Evolutionary conservation across 768 basidiomycete species (phyloP), one percentile per base, ranked within the genome.

Genomic region (Boletus pseudopeckii): DNA sequence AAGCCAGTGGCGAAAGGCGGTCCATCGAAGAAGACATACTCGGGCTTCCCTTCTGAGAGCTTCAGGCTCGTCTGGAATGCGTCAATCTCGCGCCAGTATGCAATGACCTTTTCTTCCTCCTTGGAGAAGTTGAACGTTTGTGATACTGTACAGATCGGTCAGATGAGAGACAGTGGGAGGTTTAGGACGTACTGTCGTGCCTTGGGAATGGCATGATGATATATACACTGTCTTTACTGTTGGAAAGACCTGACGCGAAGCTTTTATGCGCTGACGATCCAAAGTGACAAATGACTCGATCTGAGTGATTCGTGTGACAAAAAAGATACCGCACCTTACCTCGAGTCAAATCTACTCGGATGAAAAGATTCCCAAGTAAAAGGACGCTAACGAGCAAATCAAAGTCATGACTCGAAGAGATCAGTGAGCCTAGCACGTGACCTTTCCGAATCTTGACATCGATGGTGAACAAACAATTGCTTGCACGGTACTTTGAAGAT

Each of bases 1-100:
- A 95, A 75, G 41, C 97, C 97, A 2, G 96, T 98, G 0, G 96
- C 96, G 64, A 98, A 98, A 0, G 96, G 96, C 3, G 94, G 94
- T 5, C 95, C 95, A 70, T 98, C 97, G 74, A 93, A 98, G 77
- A 99, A 99, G 22, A 93, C 84, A 70, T 79, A 99, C 65, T 90
- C 85, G 17, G 94, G 93, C 37, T 86, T 80, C 4, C 94, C 94
- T 67, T 96, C 88, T 0, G 92, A 92, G 43, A 95, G 84, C 74
- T 92, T 93, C 62, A 98, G 72, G 61, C 90, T 92, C 7, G 95
- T 98, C 67, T 88, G 84, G 74, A 99, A 99, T 56, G 97, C 97
- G 76, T 98, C 92, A 69, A 99, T 99, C 69, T 95, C 93, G 61
- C 82, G 79, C 96, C 96, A 98, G 74, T 84, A 98, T 48, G 80